A percentile compares a stretch with the other conserved stretches of the same genome.
phyloP scores from a whole-genome alignment of 2,329 filamentous ascomycete species.

The Fusarium subtropicale region DNA sequence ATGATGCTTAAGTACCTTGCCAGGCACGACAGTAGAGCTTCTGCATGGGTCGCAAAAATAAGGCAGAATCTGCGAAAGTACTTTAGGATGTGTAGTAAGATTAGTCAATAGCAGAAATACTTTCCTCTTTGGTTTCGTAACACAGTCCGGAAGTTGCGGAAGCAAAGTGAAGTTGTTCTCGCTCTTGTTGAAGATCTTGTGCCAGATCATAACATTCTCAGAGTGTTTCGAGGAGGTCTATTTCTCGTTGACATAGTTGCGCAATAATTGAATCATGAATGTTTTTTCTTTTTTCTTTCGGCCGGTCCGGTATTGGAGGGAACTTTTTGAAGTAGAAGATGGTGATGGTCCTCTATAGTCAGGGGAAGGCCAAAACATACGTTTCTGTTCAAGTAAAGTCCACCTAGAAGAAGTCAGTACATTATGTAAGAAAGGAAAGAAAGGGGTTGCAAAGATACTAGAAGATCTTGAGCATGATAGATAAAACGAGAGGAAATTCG shows the following conservation, averaged over 20 bases:
- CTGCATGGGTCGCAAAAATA: constrained; percentile 1
- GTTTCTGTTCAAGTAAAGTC: neutral
- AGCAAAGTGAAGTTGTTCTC: neutral
- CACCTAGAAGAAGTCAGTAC: neutral
- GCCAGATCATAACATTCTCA: neutral
- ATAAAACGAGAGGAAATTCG: neutral
- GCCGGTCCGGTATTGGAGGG: neutral
- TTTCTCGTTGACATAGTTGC: neutral
- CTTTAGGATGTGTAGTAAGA: neutral
- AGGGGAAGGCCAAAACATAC: neutral
- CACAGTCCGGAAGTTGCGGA: neutral
- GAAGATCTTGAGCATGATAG: neutral
- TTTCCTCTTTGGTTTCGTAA: neutral
- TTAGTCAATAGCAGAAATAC: neutral
- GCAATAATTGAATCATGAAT: neutral
- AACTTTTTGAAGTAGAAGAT: neutral
- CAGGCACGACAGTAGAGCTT: constrained; percentile 4
- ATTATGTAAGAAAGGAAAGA: neutral
- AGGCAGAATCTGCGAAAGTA: neutral
- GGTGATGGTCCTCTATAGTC: neutral
- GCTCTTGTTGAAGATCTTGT: neutral
- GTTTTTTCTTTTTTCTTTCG: neutral
- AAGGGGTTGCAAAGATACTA: too few species aligned
- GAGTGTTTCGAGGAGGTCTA: neutral
- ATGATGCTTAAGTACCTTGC: neutral